phyloP scores from a whole-genome alignment of 1,284 basidiomycete species.

The Ganoderma lucidum region DNA sequence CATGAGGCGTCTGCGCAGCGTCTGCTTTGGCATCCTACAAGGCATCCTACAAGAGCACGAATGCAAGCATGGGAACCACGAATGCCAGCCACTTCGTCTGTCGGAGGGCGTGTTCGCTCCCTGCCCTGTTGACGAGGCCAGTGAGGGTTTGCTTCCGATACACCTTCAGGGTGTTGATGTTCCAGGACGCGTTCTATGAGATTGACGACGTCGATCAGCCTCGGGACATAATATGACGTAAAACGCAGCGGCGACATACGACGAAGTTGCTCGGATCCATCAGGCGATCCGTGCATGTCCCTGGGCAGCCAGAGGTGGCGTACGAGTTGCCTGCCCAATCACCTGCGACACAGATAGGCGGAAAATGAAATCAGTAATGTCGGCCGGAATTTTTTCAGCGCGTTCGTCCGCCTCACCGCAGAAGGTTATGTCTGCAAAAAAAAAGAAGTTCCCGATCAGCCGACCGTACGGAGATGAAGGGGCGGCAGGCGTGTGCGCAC shows the following conservation, averaged over 20 bases:
- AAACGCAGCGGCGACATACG: conserved; percentile 45
- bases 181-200: conserved; percentile 64
- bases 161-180: conserved; percentile 62
- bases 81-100: conserved; percentile 22
- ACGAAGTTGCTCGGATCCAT: conserved; percentile 76
- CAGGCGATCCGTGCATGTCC: conserved; percentile 70
- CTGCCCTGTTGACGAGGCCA: conserved; percentile 38
- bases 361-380: conserved; percentile 14
- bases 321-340: conserved; percentile 87
- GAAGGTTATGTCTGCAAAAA: conserved; percentile 75
- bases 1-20: conserved; percentile 17
- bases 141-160: conserved; percentile 54
- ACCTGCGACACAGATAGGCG: conserved; percentile 48
- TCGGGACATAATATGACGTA: conserved; percentile 1
- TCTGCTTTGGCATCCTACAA: conserved; percentile 20
- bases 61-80: conserved; percentile 18
- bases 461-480: conserved; percentile 22
- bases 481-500: conserved; percentile 43
- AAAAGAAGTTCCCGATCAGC: conserved; percentile 16
- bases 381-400: conserved; percentile 11
- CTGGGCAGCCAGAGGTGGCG: conserved; percentile 74
- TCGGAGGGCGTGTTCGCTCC: conserved; percentile 15
- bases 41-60: conserved; percentile 20
- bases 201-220: conserved; percentile 16
- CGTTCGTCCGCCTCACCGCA: conserved; percentile 59